Evolutionary conservation across 176 grass and related monocot genomes (phyloP).

Genomic region (Chloris gayana): DNA sequence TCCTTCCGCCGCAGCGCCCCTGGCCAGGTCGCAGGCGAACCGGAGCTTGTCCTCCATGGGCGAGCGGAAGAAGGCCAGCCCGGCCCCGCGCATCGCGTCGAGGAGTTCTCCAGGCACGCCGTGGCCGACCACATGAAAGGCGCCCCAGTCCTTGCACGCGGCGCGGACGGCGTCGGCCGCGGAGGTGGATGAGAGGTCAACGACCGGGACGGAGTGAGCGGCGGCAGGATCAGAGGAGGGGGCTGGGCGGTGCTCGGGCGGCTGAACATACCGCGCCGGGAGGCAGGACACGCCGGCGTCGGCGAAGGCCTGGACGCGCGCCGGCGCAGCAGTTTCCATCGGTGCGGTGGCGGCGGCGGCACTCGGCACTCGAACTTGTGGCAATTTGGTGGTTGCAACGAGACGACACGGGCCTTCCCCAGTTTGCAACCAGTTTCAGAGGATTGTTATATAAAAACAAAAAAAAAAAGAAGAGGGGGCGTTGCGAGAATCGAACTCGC

Average conservation of each 20-base stretch:
- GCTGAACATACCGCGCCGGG: conserved; percentile 71
- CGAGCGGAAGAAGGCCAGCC: conserved; percentile 62
- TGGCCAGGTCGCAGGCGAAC: conserved; percentile 66
- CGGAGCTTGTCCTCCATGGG: conserved; percentile 70
- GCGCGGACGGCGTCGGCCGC: conserved; percentile 31
- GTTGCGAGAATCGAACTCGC: conserved; percentile 49
- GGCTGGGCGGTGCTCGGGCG: conserved; percentile 43
- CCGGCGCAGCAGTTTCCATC: conserved; percentile 55
- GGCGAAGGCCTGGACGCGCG: conserved; percentile 69
- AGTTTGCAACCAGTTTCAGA: neutral
- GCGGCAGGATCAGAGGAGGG: neutral
- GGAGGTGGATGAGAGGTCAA: conserved; percentile 51
- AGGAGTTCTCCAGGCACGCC: conserved; percentile 47
- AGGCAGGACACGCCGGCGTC: conserved; percentile 55
- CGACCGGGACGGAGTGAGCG: conserved; percentile 44
- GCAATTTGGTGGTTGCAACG: neutral
- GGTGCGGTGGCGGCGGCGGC: neutral
- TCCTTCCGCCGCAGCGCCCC: conserved; percentile 66
- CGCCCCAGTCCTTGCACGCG: conserved; percentile 69
- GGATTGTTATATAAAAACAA: neutral
- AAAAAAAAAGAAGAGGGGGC: neutral
- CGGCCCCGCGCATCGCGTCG: conserved; percentile 52
- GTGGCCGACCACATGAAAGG: conserved; percentile 66
- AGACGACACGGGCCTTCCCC: too few relatives aligned
- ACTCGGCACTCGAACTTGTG: too few relatives aligned